phyloP scores from a whole-genome alignment of 805 yeast genomes.

The Yamadazyma philogaea region DNA sequence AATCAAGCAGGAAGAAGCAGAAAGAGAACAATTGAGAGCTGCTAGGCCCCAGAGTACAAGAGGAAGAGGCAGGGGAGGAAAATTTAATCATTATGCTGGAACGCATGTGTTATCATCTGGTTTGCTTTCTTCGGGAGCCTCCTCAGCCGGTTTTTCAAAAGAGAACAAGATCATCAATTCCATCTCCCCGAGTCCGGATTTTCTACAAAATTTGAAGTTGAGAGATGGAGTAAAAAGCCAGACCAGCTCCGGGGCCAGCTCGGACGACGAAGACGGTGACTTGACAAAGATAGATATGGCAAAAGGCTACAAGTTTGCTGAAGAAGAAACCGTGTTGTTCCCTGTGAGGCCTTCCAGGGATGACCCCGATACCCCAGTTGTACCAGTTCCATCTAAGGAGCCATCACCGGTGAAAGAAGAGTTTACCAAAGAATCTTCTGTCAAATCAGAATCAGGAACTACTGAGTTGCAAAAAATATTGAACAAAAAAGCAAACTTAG shows the following conservation, averaged over 20 bases:
- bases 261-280: conserved; percentile 36
- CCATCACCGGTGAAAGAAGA: conserved; percentile 10
- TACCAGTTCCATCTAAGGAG: conserved; percentile 11
- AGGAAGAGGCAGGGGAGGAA: conserved; percentile 37
- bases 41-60: conserved; percentile 18
- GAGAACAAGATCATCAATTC: conserved; percentile 28
- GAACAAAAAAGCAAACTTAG: conserved; percentile 26
- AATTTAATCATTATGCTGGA: conserved; percentile 35
- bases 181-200: conserved; percentile 41
- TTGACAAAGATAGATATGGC: conserved; percentile 60
- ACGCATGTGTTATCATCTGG: conserved; percentile 72
- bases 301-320: conserved; percentile 51
- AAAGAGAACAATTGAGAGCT: conserved; percentile 9
- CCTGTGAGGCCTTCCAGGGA: conserved; percentile 69
- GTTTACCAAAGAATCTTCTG: conserved; percentile 17
- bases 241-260: background rate
- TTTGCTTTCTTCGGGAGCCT: conserved; percentile 64
- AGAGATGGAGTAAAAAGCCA: background rate
- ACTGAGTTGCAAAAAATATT: conserved; percentile 24
- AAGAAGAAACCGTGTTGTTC: conserved; percentile 54
- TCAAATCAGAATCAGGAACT: conserved; percentile 32
- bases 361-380: conserved; percentile 33
- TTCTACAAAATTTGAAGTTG: conserved; percentile 30
- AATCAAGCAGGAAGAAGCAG: conserved; percentile 35
- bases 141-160: conserved; percentile 25